Evolutionary conservation across 352 stramenopile genomes (phyloP), one percentile per base, ranked within the genome.

Genomic region (Pythium utonaiense): DNA sequence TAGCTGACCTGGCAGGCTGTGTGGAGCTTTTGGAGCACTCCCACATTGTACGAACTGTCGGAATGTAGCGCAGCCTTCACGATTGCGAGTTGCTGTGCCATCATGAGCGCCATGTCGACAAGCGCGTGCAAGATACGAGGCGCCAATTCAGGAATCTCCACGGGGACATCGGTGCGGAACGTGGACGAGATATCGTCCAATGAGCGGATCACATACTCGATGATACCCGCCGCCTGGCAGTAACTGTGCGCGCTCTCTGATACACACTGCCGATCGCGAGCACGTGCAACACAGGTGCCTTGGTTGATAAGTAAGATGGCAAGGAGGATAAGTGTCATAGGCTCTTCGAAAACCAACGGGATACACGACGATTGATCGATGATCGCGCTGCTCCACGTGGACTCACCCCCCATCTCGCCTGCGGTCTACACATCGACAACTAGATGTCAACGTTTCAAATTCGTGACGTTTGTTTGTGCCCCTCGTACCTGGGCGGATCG

Each of bases 21-120:
- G 22, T 81, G 73, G 16, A 81, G 70, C 50, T 77, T 81, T 21
- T 75, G 60, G 6, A 80, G 56, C 27, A 74, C 59, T 0, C 61
- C 64, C 28, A 64, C 60, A 36, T 58, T 73, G 56, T 68, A 78
- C 2, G 57, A 57, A 22, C 57, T 62, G n/a, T 73, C 64, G 14
- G 24, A 63, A 55, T 71, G 57, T 6, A 78, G 41, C 1, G 67
- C 53, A 1, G 70, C 68, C 21, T 74, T 75, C 25, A 77, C 62
- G 36, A 81, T 74, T 8, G 73, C 71, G 14, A 81, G 60, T 22
- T 81, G 73, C 19, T 81, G 70, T 0, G 73, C 70, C 73, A 75
- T 41, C 4, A 40, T 42, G 21, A 66, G 33, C 3, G 56, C 51
- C 41, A 58, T 53, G 12, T 70, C 56, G 10, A 41, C 44, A 21